Conservation (phyloP, 208 protist species). For the Leishmania tropica region DNA sequence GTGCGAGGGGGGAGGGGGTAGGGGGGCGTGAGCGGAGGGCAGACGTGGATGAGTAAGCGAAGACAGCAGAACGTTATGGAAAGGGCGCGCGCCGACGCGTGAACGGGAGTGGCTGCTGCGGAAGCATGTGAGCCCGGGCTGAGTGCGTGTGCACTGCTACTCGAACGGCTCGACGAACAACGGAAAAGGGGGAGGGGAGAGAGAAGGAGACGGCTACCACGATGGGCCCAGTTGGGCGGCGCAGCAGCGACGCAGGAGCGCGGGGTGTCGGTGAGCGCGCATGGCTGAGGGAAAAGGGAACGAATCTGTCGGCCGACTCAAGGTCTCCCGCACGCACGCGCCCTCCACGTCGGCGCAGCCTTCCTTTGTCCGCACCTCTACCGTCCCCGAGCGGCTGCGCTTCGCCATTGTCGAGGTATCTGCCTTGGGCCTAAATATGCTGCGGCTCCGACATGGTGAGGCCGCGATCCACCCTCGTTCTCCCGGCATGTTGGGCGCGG, state of each 20-base stretch:
- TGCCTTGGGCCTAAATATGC: conserved; percentile 17
- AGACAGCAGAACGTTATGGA: not conserved
- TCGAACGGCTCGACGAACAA: not conserved
- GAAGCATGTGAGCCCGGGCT: not conserved
- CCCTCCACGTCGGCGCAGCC: not conserved
- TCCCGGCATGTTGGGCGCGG: not conserved
- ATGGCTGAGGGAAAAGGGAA: no score
- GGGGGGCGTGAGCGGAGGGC: not conserved
- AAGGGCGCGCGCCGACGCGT: not conserved
- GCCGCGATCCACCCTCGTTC: conserved; percentile 33
- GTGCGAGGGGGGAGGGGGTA: not conserved
- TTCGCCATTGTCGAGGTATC: not conserved
- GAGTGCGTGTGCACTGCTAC: not conserved
- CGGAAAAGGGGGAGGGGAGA: not conserved
- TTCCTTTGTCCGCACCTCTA: not conserved
- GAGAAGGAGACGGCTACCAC: not conserved
- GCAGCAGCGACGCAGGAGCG: not conserved
- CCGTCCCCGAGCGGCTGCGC: not conserved
- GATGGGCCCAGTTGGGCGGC: not conserved
- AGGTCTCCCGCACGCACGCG: not conserved
- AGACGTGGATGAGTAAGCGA: not conserved
- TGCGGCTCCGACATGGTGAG: conserved; percentile 37
- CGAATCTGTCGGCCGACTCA: not conserved
- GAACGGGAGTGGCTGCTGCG: not conserved
- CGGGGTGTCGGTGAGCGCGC: not conserved